A percentile compares a stretch with the other conserved stretches of the same genome.
phyloP scores from a whole-genome alignment of 345 rosid genomes.

The Citropsis articulata region DNA sequence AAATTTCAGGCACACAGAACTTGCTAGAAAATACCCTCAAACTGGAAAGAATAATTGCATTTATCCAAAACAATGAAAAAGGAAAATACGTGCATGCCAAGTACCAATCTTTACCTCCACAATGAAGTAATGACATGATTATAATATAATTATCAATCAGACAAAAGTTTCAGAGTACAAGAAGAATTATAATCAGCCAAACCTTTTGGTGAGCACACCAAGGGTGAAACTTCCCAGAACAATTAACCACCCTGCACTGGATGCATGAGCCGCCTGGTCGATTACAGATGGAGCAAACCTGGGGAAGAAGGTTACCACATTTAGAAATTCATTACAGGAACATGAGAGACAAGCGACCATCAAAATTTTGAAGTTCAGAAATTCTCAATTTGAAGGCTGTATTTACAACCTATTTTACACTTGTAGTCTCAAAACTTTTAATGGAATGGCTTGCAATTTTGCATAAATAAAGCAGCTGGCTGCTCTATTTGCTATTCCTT shows the following conservation, averaged over 20 bases:
- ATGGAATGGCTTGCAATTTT: background rate
- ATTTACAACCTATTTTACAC: background rate
- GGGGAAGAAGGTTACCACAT: slow-evolving; percentile 2
- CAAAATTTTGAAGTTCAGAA: background rate
- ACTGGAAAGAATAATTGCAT: background rate
- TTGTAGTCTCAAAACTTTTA: background rate
- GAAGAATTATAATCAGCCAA: background rate
- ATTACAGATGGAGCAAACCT: slow-evolving; percentile 49
- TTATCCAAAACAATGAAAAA: background rate
- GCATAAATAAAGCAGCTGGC: background rate
- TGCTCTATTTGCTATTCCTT: background rate
- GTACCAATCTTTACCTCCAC: background rate
- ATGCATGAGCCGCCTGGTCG: slow-evolving; percentile 51
- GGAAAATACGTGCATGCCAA: background rate
- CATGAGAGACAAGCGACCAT: background rate
- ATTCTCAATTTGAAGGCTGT: background rate
- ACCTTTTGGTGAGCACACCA: slow-evolving; percentile 64
- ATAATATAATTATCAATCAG: background rate
- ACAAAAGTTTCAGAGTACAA: background rate
- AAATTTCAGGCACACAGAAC: background rate
- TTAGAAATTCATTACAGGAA: background rate
- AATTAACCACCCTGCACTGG: slow-evolving; percentile 43
- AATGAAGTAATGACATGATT: background rate
- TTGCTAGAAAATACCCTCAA: background rate
- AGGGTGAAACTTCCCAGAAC: slow-evolving; percentile 45